A percentile compares a stretch with the other conserved stretches of the same genome.
These are phyloP conservation scores for Quercus gilva DNA, from an alignment of 306 rosid species.

Conservation along the genomic window DNA sequence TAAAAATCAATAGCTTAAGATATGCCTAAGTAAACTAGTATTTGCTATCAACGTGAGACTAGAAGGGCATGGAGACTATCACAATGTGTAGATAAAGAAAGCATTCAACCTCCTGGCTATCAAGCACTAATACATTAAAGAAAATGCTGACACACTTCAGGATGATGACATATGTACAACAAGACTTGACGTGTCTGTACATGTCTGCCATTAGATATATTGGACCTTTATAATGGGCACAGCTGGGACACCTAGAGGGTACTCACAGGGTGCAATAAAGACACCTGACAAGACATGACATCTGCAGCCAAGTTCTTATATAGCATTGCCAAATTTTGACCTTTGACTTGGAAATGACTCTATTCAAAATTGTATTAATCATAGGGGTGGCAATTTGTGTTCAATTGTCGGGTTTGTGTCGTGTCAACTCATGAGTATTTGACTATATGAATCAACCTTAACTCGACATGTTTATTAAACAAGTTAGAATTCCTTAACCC, in stretches of 20 bases:
- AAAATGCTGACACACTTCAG: neutral
- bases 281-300: neutral
- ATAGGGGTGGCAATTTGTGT: too few relatives aligned
- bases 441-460: too few relatives aligned
- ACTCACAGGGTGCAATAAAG: neutral
- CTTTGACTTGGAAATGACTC: neutral
- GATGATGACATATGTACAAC: neutral
- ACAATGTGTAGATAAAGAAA: neutral
- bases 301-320: neutral
- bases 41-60: neutral
- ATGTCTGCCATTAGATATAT: neutral
- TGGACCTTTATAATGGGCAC: neutral
- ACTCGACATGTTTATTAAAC: too few relatives aligned
- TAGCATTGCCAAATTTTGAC: neutral
- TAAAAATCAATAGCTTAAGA: too few relatives aligned
- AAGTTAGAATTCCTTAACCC: too few relatives aligned
- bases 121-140: neutral
- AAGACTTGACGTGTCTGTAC: neutral
- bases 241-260: neutral
- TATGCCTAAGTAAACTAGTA: too few relatives aligned
- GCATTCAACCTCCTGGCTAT: neutral
- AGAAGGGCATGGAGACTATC: neutral
- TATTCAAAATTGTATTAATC: neutral
- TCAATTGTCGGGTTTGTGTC: too few relatives aligned
- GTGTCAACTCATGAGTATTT: too few relatives aligned